Evolutionary conservation across 148 eudicot genomes (phyloP).

Genomic region (Chenopodium quinoa): DNA sequence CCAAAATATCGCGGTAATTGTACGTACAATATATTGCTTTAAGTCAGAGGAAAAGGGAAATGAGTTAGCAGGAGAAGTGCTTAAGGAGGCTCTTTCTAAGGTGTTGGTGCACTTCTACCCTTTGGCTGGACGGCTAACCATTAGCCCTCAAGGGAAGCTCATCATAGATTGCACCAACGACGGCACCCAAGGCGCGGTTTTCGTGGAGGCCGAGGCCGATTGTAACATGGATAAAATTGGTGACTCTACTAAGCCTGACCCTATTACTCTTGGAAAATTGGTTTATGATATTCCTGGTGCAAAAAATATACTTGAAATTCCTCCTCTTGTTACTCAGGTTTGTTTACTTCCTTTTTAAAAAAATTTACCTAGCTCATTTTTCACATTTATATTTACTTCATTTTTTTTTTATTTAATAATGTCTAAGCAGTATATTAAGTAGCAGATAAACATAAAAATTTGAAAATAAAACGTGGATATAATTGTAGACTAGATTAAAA

Average conservation of each 20-base stretch:
- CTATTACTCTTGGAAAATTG: constrained; percentile 38
- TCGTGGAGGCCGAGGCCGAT: constrained; percentile 54
- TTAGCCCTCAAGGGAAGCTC: constrained; percentile 48
- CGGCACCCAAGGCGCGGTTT: constrained; percentile 32
- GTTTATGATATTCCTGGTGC: constrained; percentile 50
- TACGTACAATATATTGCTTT: constrained; percentile 41
- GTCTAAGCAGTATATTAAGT: too few species aligned
- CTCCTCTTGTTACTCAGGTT: constrained; percentile 43
- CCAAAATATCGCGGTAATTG: constrained; percentile 48
- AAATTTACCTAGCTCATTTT: background rate
- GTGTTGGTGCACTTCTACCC: constrained; percentile 55
- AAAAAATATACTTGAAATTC: constrained; percentile 42
- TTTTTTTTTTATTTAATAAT: background rate
- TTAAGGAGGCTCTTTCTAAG: constrained; percentile 39
- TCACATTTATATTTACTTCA: background rate
- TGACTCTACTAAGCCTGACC: constrained; percentile 48
- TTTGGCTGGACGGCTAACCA: constrained; percentile 45
- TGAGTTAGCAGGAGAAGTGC: constrained; percentile 30
- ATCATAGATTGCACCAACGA: constrained; percentile 43
- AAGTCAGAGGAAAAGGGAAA: constrained; percentile 39
- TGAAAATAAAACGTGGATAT: too few species aligned
- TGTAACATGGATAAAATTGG: constrained; percentile 42
- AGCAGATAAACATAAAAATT: too few species aligned
- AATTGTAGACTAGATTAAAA: too few species aligned
- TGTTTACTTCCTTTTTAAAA: background rate